Base-by-base conservation (phyloP, 2,329 filamentous ascomycete genomes). In the Aspergillus sp. region DNA sequence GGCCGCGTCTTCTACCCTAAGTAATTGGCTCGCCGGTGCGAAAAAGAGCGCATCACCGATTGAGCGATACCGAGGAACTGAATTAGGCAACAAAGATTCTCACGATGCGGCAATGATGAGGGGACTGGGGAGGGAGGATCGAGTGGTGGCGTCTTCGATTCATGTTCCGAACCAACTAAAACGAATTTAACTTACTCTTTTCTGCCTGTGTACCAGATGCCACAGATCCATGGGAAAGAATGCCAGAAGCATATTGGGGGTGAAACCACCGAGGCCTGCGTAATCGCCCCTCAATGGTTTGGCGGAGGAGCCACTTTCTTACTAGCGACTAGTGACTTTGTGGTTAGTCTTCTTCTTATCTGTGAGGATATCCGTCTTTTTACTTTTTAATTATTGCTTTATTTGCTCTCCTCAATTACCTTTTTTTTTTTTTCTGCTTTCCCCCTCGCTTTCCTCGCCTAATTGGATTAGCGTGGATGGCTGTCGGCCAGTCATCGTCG, bases 281-380 rank as follows among this genome's bases (percentile, higher is more conserved):
- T 50, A 50, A 50, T 50, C 47, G 47, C 47, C 47, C 47, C 47
- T 50, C 47, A 15, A 50, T 49, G 44, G 44, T 49, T 49, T 30
- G 44, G 44, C 23, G 44, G 23, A 49, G 41, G 41, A 19, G 41
- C 41, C 41, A 44, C 41, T 44, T 44, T 36, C 11, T 36, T 13
- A 36, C 10, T 36, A 36, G 5, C 5, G 11, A 4, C 10, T 36
- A 36, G 32, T 36, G 10, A 36, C 11, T 36, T 36, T 36, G 32
- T 36, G 11, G 32, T 36, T 36, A 36, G 32, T 36, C 5, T 13
- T 6, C 6, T 44, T 44, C 41, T 44, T 44, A 44, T 44, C 41
- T 44, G 41, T 23, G 41, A 44, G 44, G 47, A 50, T 27, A 50
- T 50, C 47, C 47, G 10, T 30, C 2, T 4, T 13, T 27, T 10